These are phyloP conservation scores for Trifolium pratense DNA, from an alignment of 306 rosid species.

Conservation along the genomic window DNA sequence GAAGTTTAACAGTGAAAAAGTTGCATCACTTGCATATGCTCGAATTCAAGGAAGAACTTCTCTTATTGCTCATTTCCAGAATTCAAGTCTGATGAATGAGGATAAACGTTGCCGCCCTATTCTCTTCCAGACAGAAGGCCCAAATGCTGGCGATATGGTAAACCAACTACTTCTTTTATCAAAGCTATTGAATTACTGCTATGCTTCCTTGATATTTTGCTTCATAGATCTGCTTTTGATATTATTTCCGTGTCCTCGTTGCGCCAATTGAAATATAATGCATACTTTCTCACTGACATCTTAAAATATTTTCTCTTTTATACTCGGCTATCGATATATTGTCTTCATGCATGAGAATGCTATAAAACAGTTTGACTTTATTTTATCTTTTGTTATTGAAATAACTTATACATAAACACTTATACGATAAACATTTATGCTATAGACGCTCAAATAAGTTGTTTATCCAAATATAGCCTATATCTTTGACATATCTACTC, in stretches of 20 bases:
- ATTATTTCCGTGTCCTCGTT: background rate
- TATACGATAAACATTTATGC: background rate
- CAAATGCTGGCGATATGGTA: slow-evolving; percentile 88
- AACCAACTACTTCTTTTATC: slow-evolving; percentile 36
- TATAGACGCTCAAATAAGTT: background rate
- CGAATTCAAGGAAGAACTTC: slow-evolving; percentile 86
- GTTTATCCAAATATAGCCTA: background rate
- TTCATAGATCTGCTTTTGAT: slow-evolving; percentile 23
- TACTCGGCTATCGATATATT: background rate
- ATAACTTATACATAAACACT: background rate
- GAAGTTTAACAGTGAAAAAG: slow-evolving; percentile 91
- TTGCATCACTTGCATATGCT: slow-evolving; percentile 84
- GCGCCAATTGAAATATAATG: background rate
- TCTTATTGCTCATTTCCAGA: slow-evolving; percentile 81
- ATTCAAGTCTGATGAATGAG: slow-evolving; percentile 84
- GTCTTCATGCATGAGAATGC: too few relatives aligned
- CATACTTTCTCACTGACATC: slow-evolving; percentile 3
- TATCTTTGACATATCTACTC: background rate
- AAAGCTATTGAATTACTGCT: background rate
- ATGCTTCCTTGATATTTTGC: slow-evolving; percentile 18
- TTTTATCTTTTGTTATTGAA: background rate
- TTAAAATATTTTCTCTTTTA: background rate
- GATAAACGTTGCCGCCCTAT: slow-evolving; percentile 90
- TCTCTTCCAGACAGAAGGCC: slow-evolving; percentile 83
- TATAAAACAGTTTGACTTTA: background rate